Evolutionary conservation across 768 basidiomycete species (phyloP), one percentile per base, ranked within the genome.

Genomic region (Lenzites betulinus): DNA sequence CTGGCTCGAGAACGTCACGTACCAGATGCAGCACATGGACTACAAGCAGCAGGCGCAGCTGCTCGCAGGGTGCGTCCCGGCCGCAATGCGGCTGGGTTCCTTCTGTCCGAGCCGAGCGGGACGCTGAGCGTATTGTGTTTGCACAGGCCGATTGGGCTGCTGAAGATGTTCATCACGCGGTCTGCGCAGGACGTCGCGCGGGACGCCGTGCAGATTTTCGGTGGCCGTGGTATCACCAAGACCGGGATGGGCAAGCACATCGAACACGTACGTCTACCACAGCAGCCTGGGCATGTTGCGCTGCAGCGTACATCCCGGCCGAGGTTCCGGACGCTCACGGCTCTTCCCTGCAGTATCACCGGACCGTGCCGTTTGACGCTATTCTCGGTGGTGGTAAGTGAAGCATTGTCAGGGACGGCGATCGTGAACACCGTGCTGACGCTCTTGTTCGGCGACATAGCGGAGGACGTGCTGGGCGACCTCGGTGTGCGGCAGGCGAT

Each of bases 1-100:
- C n/a, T 95, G 92, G 92, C 75, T 95, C 18, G 93, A 95, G 76
- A 89, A 83, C 58, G 75, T 95, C 54, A 95, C 93, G 0, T 89
- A 87, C 71, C 93, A 95, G 72, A 93, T 94, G 91, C 85, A 78
- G 65, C 82, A 92, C 57, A 93, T 95, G 93, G 79, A 79, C 39
- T 92, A 93, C 71, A 85, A 85, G 69, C 81, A 92, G 59, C 90
- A 92, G 69, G 84, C 90, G 13, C 71, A 78, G 42, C 81, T 85
- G 60, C 80, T 94, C 23, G 92, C 91, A 49, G 92, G 91, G 86
- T 87, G 67, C 62, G 78, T 66, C 8, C 16, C 6, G 7, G 79
- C 80, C 67, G 23, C 79, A 42, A 77, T 81, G 18, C 78, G 6
- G 30, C 30, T 11, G 30, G 30, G 6, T 33, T 33, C 30, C 30